These are phyloP conservation scores for Amaranthus palmeri DNA, from an alignment of 148 eudicot species.

Conservation along the genomic window DNA sequence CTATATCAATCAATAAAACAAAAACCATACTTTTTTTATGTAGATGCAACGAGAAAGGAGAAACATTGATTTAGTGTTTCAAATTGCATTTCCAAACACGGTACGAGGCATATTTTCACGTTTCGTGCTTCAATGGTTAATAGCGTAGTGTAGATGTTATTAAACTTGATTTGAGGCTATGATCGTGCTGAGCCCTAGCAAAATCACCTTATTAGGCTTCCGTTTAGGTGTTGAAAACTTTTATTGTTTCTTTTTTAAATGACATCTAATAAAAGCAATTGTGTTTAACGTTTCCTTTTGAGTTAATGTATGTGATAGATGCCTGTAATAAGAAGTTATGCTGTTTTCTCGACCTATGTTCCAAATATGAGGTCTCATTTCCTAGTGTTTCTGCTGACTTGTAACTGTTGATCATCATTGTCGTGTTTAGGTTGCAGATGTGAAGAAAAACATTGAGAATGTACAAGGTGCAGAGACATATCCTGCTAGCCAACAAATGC, in stretches of 20 bases:
- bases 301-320: background rate
- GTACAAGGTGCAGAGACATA: conserved; percentile 60
- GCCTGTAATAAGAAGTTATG: background rate
- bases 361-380: background rate
- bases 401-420: conserved; percentile 3
- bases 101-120: too few species aligned
- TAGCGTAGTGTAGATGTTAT: too few species aligned
- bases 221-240: too few species aligned
- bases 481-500: conserved; percentile 69
- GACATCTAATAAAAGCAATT: background rate
- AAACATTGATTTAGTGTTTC: too few species aligned
- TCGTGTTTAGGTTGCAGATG: conserved; percentile 54
- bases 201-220: too few species aligned
- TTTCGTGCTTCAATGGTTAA: too few species aligned
- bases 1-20: too few species aligned
- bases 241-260: background rate
- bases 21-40: too few species aligned
- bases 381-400: background rate
- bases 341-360: background rate
- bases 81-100: too few species aligned
- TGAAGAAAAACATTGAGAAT: conserved; percentile 61
- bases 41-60: too few species aligned
- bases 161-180: too few species aligned
- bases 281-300: background rate
- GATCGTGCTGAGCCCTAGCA: too few species aligned